A percentile compares a stretch with the other conserved stretches of the same genome.
phyloP scores from a whole-genome alignment of 495 filamentous ascomycete species.

The Neurospora sp. region DNA sequence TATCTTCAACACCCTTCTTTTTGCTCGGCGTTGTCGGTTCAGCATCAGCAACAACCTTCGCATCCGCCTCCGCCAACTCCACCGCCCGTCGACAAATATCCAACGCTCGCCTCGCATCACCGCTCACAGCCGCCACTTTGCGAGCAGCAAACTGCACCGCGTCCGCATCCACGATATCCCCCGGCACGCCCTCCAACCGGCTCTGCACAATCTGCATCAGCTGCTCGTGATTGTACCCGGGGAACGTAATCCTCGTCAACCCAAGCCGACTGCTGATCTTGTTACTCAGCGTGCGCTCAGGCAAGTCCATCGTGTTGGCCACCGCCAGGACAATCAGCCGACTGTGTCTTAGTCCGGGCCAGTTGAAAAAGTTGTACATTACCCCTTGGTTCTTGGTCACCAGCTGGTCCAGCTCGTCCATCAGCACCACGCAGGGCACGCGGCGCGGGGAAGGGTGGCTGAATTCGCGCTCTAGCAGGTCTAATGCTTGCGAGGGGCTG shows the following conservation, averaged over 20 bases:
- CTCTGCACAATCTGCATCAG: conserved; percentile 96
- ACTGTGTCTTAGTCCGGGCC: conserved; percentile 87
- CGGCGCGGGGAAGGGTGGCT: conserved; percentile 77
- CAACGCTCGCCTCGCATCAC: conserved; percentile 83
- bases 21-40: conserved; percentile 13
- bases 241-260: conserved; percentile 87
- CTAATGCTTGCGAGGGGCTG: conserved; percentile 80
- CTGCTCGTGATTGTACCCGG: conserved; percentile 93
- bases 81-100: conserved; percentile 96
- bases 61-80: conserved; percentile 80
- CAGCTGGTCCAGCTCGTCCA: conserved; percentile 98
- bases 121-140: conserved; percentile 93
- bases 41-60: conserved; percentile 58
- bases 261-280: conserved; percentile 93
- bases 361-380: conserved; percentile 99
- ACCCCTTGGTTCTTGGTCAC: conserved; percentile 96
- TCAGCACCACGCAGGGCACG: conserved; percentile 92
- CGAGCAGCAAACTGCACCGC: conserved; percentile 92
- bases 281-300: conserved; percentile 92
- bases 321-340: conserved; percentile 92
- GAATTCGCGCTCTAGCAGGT: conserved; percentile 87
- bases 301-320: conserved; percentile 98
- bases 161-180: conserved; percentile 83
- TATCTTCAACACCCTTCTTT: background rate
- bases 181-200: conserved; percentile 74